Evolutionary conservation across 2,329 filamentous ascomycete species (phyloP), one percentile per base, ranked within the genome.

Genomic region (Xylariomycetidae sp.): DNA sequence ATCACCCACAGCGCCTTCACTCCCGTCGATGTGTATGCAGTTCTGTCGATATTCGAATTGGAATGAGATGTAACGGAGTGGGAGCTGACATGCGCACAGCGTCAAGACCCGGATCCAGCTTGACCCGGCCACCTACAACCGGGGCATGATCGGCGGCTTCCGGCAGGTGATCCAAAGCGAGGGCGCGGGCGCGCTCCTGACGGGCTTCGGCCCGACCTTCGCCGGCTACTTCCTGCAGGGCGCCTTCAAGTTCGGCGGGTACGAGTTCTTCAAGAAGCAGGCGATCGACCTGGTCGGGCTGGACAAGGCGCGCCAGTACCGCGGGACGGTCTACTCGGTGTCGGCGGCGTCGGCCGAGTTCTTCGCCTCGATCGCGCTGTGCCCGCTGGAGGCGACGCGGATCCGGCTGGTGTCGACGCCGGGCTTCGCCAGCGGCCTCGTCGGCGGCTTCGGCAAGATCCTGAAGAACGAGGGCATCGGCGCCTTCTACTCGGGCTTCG

Each of bases 1-100:
- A 72, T 95, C 69, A 95, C 89, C 59, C 89, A 95, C 77, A 89
- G 88, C 67, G 84, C 76, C 58, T 79, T 95, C 57, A 95, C 89
- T 52, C 89, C 89, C 59, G 87, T 95, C 65, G 89, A 95, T 83
- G 89, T 95, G 89, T 95, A 89, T 68, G 88, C 83, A n/a, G n/a
- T n/a, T 40, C n/a, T n/a, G n/a, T n/a, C n/a, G n/a, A n/a, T n/a
- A n/a, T n/a, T n/a, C n/a, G n/a, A n/a, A n/a, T n/a, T n/a, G n/a
- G n/a, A n/a, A n/a, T n/a, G n/a, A n/a, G n/a, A n/a, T n/a, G n/a
- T n/a, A n/a, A n/a, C n/a, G n/a, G n/a, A n/a, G n/a, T n/a, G n/a
- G n/a, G n/a, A 13, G 24, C 24, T 25, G 12, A 40, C 38, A 31
- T 10, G 28, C 35, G 29, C 19, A 31, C 40, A 50, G 48, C 25